Conservation (phyloP, 78 protist species). For the Dictyostelium purpureum region DNA sequence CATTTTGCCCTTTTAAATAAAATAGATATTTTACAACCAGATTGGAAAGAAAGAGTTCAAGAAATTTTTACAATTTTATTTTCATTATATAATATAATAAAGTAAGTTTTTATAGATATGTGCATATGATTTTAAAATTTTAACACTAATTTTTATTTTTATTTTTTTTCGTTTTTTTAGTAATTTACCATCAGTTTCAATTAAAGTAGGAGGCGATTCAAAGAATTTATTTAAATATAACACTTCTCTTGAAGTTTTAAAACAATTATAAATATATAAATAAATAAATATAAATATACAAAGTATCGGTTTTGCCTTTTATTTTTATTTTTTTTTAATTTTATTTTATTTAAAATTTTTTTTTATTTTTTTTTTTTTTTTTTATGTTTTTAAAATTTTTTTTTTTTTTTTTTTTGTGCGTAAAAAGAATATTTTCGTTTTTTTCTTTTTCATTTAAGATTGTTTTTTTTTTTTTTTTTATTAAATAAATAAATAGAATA, state of each 20-base stretch:
- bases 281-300: neutral
- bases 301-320: neutral
- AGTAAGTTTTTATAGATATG: neutral
- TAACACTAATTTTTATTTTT: neutral
- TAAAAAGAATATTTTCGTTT: no score
- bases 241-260: neutral
- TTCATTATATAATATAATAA: neutral
- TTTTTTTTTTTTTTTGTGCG: neutral
- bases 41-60: constrained; percentile 3
- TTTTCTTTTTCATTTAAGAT: no score
- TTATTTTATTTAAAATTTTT: no score
- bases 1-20: constrained; percentile 2
- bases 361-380: neutral
- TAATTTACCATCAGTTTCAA: neutral
- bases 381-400: neutral
- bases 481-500: neutral
- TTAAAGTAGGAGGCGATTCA: neutral
- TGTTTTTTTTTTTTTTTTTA: neutral
- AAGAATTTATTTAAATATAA: neutral
- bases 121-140: neutral
- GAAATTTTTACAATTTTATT: neutral
- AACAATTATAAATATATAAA: neutral
- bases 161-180: neutral
- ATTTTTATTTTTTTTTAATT: neutral
- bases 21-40: neutral